A percentile compares a stretch with the other conserved stretches of the same genome.
phyloP scores from a whole-genome alignment of 371 early-diverging fungal species.

The Apophysomyces sp. region DNA sequence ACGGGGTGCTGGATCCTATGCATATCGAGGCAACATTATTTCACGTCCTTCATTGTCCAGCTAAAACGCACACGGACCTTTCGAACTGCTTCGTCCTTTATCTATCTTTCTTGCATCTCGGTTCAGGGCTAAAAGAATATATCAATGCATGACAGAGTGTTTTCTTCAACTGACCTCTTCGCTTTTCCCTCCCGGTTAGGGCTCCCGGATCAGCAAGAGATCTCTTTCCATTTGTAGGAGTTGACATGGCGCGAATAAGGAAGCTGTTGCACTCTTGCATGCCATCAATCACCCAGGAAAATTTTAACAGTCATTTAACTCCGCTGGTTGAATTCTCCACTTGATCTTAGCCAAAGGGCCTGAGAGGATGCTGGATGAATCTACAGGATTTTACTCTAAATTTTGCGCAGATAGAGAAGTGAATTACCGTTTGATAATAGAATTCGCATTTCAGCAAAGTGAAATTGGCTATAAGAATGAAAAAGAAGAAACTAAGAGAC shows the following conservation, averaged over 20 bases:
- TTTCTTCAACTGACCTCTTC: conserved; percentile 1
- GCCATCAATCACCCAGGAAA: no score
- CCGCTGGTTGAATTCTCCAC: no score
- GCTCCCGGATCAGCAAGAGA: not conserved
- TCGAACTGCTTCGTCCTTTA: not conserved
- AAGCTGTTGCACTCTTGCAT: no score
- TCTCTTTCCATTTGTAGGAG: conserved; percentile 5
- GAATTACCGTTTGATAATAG: no score
- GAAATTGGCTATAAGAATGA: no score
- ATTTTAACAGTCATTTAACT: no score
- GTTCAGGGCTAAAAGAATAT: not conserved
- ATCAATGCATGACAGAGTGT: not conserved
- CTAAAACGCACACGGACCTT: not conserved
- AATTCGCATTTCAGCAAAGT: no score
- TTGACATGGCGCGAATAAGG: not conserved
- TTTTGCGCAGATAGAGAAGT: no score
- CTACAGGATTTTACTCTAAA: no score
- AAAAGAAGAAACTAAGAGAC: no score
- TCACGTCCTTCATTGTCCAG: not conserved
- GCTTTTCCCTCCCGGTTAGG: conserved; percentile 6
- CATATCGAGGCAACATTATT: not conserved
- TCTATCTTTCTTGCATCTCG: conserved; percentile 3
- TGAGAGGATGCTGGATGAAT: no score
- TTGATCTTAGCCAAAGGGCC: no score
- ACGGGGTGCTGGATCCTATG: not conserved